These are phyloP conservation scores for Vitis riparia DNA, from an alignment of 164 flowering plant species.

Conservation along the genomic window DNA sequence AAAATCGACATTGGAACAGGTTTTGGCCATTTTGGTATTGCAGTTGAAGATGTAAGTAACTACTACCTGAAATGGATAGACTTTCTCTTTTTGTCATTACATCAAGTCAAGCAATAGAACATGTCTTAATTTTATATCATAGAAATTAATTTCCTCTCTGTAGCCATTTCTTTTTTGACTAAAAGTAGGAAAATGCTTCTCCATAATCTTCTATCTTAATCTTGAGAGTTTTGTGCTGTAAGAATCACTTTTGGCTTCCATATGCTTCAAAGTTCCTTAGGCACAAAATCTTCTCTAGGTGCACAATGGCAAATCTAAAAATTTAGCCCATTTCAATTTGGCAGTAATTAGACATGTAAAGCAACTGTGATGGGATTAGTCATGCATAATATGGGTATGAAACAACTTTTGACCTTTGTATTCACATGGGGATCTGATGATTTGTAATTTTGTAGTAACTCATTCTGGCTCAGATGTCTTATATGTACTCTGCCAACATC, in stretches of 20 bases:
- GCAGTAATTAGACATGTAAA: not conserved
- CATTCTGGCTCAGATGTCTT: not conserved
- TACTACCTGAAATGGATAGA: not conserved
- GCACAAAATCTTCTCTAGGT: not conserved
- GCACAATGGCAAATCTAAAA: not conserved
- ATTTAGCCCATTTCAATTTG: not conserved
- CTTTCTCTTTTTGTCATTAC: not conserved
- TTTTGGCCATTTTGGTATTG: conserved; percentile 49
- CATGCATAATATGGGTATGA: too few relatives aligned
- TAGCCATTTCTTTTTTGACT: not conserved
- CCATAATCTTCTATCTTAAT: not conserved
- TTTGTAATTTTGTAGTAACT: too few relatives aligned
- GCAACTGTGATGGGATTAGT: too few relatives aligned
- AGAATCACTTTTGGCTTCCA: not conserved
- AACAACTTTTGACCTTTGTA: too few relatives aligned
- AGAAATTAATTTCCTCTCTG: too few relatives aligned
- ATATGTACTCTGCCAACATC: too few relatives aligned
- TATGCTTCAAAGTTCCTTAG: not conserved
- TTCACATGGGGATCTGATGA: too few relatives aligned
- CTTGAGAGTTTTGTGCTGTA: too few relatives aligned
- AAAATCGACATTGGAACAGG: conserved; percentile 46
- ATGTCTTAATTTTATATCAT: too few relatives aligned
- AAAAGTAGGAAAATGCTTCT: not conserved
- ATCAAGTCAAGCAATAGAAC: not conserved
- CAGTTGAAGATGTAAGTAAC: conserved; percentile 41